phyloP scores from a whole-genome alignment of 176 grass and related monocot genomes.

The Dactylis glomerata region DNA sequence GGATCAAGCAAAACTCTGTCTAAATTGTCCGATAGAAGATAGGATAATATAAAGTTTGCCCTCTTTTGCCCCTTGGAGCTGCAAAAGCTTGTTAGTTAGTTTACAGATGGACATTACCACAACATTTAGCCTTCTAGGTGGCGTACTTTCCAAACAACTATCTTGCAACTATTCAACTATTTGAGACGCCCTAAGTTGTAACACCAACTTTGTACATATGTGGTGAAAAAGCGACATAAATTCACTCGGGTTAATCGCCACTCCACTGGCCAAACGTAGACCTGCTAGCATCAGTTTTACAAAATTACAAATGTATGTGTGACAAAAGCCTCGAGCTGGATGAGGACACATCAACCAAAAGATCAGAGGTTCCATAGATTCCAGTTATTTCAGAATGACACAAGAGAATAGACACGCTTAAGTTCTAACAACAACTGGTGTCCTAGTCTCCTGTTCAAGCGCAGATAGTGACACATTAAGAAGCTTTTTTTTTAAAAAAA shows the following conservation, averaged over 20 bases:
- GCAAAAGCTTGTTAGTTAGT: too few species aligned
- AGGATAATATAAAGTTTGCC: too few species aligned
- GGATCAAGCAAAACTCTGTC: too few species aligned
- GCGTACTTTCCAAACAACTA: too few species aligned
- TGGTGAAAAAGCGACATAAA: background rate
- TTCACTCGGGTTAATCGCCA: background rate
- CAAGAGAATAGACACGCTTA: background rate
- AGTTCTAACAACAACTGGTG: constrained; percentile 13
- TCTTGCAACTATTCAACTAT: too few species aligned
- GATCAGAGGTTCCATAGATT: background rate
- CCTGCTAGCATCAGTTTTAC: background rate
- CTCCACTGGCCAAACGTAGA: background rate
- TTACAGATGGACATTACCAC: background rate
- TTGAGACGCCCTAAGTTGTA: background rate
- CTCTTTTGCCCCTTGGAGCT: too few species aligned
- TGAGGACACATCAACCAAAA: background rate
- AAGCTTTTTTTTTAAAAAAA: too few species aligned
- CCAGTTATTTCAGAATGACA: constrained; percentile 19
- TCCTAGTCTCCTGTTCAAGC: background rate
- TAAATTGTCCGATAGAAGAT: too few species aligned
- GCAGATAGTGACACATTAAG: background rate
- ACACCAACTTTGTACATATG: background rate
- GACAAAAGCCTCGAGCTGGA: background rate
- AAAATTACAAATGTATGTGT: background rate
- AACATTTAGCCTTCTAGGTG: background rate